phyloP scores from a whole-genome alignment of 2,329 filamentous ascomycete species.

The Leptographium wingfieldii region DNA sequence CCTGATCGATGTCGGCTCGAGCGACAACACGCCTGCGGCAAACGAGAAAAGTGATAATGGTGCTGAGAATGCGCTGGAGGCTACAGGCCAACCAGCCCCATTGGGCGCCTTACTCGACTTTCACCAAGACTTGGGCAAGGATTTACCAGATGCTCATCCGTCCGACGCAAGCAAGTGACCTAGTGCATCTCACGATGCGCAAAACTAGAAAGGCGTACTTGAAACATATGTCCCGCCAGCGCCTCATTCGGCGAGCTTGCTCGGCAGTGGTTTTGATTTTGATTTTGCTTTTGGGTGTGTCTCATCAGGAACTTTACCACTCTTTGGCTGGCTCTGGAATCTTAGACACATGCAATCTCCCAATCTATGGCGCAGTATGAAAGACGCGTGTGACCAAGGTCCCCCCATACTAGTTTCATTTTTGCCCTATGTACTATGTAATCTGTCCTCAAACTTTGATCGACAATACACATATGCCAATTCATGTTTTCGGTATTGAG shows the following conservation, averaged over 20 bases:
- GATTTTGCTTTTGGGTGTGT: background rate
- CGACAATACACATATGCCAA: background rate
- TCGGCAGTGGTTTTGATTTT: background rate
- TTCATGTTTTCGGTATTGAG: background rate
- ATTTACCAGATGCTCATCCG: conserved; percentile 27
- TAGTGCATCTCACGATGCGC: conserved; percentile 19
- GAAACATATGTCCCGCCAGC: background rate
- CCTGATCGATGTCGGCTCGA: conserved; percentile 46
- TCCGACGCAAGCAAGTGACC: conserved; percentile 23
- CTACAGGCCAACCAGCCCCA: conserved; percentile 31
- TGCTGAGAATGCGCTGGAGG: conserved; percentile 30
- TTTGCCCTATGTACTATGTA: no score
- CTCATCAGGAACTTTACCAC: background rate
- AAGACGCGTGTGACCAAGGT: background rate
- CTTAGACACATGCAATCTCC: background rate
- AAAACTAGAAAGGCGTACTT: background rate
- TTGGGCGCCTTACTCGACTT: conserved; percentile 45
- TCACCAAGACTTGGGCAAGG: conserved; percentile 37
- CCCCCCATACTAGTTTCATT: background rate
- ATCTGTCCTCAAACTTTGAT: background rate
- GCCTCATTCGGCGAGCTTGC: no score
- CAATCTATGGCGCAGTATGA: background rate
- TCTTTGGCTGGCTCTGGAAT: background rate
- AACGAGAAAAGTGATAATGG: conserved; percentile 17
- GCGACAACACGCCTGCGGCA: conserved; percentile 16